Percentiles rank a stretch among this genome's conserved stretches.
These are phyloP conservation scores for Aspergillus sp. DNA, from an alignment of 2,329 filamentous ascomycete species.

Conservation along the genomic window DNA sequence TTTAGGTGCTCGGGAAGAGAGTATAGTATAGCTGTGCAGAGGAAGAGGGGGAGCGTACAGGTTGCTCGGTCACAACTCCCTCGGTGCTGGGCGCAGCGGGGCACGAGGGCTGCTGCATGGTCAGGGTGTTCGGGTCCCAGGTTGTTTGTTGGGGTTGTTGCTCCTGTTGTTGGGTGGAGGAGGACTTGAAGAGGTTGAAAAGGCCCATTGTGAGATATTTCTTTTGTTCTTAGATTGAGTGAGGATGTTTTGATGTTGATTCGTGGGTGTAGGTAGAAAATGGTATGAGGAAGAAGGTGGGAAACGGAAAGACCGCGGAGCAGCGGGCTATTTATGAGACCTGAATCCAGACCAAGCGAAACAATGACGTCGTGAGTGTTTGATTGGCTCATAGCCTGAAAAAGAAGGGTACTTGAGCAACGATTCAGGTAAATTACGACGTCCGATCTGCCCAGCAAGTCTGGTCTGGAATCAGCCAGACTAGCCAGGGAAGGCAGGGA, in stretches of 20 bases:
- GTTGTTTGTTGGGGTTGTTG: conserved; percentile 10
- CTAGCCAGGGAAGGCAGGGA: not conserved
- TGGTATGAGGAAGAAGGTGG: not conserved
- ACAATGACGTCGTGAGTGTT: too few species aligned
- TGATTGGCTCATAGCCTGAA: too few species aligned
- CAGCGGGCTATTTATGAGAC: not conserved
- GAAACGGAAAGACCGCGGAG: not conserved
- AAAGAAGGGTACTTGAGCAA: too few species aligned
- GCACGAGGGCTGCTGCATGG: conserved; percentile 28
- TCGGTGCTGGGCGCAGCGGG: conserved; percentile 21
- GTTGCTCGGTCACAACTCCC: conserved; percentile 21
- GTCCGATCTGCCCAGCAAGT: too few species aligned
- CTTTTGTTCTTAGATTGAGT: not conserved
- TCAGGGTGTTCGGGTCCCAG: conserved; percentile 28
- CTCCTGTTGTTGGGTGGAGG: conserved; percentile 13
- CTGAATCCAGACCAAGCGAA: too few species aligned
- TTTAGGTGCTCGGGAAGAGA: too few species aligned
- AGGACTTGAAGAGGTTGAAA: conserved; percentile 29
- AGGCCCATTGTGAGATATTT: conserved; percentile 16
- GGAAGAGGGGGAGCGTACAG: conserved; percentile 16
- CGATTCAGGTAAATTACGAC: too few species aligned
- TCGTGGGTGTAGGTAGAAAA: not conserved
- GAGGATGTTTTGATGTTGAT: too few species aligned
- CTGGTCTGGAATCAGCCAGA: too few species aligned
- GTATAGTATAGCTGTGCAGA: too few species aligned